phyloP scores from a whole-genome alignment of 2,329 filamentous ascomycete genomes.

The Verticillium dahliae region DNA sequence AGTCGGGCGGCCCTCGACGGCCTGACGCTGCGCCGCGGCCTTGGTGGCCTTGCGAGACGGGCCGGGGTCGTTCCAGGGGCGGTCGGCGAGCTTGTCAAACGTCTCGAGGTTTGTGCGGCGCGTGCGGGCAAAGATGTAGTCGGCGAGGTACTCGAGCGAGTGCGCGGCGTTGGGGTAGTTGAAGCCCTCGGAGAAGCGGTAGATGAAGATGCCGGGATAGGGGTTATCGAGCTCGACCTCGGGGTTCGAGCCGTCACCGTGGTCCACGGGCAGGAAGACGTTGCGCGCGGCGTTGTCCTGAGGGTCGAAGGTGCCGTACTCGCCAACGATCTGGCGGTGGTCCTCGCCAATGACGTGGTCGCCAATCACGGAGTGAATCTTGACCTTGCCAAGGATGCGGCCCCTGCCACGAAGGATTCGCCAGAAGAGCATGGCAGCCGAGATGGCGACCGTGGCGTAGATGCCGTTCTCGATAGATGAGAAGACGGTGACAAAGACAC shows the following conservation, averaged over 20 bases:
- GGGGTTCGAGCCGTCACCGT: constrained; percentile 87
- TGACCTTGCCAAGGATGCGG: constrained; percentile 75
- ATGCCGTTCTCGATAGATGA: constrained; percentile 85
- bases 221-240: constrained; percentile 71
- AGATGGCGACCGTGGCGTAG: constrained; percentile 76
- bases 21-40: constrained; percentile 26
- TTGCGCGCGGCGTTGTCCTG: constrained; percentile 52
- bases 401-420: constrained; percentile 78
- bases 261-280: constrained; percentile 80
- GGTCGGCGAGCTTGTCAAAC: constrained; percentile 63
- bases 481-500: constrained; percentile 87
- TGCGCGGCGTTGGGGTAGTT: constrained; percentile 93
- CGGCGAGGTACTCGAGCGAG: constrained; percentile 72
- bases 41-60: constrained; percentile 47
- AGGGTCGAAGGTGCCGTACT: constrained; percentile 52
- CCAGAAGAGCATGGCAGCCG: constrained; percentile 72
- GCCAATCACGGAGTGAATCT: constrained; percentile 76
- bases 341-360: constrained; percentile 66
- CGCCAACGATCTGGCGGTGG: constrained; percentile 34
- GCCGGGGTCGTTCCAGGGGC: constrained; percentile 93
- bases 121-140: constrained; percentile 63
- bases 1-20: constrained; percentile 51
- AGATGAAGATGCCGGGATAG: constrained; percentile 91
- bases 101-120: constrained; percentile 66
- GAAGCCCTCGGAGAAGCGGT: constrained; percentile 89